Conservation (phyloP, 257 asterid genomes). For the Fraxinus excelsior region DNA sequence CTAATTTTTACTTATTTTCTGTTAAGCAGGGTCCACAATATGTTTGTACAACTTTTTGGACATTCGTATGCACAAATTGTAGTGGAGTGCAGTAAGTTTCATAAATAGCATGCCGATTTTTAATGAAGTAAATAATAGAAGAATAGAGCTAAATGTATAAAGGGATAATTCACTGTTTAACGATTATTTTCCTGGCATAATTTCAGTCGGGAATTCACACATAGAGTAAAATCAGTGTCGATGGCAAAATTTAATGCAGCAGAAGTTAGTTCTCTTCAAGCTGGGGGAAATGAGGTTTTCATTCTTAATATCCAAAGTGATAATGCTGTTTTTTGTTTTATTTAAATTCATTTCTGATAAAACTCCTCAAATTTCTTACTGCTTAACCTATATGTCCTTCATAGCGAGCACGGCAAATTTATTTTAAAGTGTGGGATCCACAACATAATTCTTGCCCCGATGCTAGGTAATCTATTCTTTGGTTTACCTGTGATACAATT, state of each 20-base stretch:
- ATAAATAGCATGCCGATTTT: conserved; percentile 2
- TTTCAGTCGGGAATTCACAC: conserved; percentile 83
- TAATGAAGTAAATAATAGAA: not conserved
- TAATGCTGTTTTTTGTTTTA: not conserved
- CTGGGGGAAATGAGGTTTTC: conserved; percentile 87
- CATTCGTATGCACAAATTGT: conserved; percentile 87
- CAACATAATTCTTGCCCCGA: conserved; percentile 62
- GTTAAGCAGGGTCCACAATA: conserved; percentile 90
- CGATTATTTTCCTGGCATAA: conserved; percentile 19
- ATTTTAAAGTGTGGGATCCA: conserved; percentile 82
- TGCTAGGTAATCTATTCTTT: conserved; percentile 44
- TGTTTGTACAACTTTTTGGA: conserved; percentile 90
- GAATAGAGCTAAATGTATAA: not conserved
- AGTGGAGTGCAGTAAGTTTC: conserved; percentile 95
- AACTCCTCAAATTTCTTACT: conserved; percentile 4
- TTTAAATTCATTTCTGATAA: not conserved
- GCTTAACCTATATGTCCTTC: conserved; percentile 3
- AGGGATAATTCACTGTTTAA: not conserved
- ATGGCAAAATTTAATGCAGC: conserved; percentile 79
- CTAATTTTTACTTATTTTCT: conserved; percentile 6
- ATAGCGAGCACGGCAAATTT: conserved; percentile 74
- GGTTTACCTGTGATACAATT: not conserved
- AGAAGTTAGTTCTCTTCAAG: conserved; percentile 73
- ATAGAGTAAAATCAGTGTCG: conserved; percentile 91
- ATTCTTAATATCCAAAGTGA: not conserved